Base-by-base conservation (phyloP, 257 asterid genomes). In the Nicotiana otophora region DNA sequence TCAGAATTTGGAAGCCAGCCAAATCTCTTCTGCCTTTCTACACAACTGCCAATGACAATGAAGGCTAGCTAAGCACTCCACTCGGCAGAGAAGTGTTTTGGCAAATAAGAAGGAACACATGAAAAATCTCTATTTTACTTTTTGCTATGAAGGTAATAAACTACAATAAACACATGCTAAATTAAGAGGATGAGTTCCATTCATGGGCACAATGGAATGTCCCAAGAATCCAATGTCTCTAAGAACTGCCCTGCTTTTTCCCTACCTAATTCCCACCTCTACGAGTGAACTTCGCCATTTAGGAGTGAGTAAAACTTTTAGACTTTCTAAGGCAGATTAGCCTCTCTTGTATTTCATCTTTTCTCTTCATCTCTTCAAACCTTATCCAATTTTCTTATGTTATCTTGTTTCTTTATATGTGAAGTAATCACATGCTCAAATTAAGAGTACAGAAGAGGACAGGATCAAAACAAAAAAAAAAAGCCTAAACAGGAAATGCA, bases 1-100 rank as follows among this genome's bases (percentile, higher is more conserved):
- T 36, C 31, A 69, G 77, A 70, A n/a, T 70, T 42, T 70, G 9
- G 78, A 11, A 30, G 78, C 78, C 78, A 70, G 31, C 34, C 58
- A 42, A 70, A 68, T 68, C 31, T 36, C 55, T 36, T 70, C 78
- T 11, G 78, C 78, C 58, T 70, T 70, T 70, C 78, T 69, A 70
- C 19, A 42, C 14, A n/a, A 70, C 58, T 42, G 58, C n/a, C n/a
- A 70, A 10, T 42, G 58, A 70, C 55, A 39, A 39, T 14, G 78
- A 70, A 39, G 78, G 57, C 34, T 70, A 70, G 34, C 78, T 39
- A 70, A 39, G 78, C 78, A 42, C 57, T 70, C 33, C 78, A 39
- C 78, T 70, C n/a, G 5, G 7, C 11, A 31, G 19, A 20, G 78
- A 70, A 70, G n/a, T 70, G 57, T 39, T 69, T 20, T 70, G 57